phyloP scores from a whole-genome alignment of 2,329 filamentous ascomycete genomes.

The Venturiaceae sp. region DNA sequence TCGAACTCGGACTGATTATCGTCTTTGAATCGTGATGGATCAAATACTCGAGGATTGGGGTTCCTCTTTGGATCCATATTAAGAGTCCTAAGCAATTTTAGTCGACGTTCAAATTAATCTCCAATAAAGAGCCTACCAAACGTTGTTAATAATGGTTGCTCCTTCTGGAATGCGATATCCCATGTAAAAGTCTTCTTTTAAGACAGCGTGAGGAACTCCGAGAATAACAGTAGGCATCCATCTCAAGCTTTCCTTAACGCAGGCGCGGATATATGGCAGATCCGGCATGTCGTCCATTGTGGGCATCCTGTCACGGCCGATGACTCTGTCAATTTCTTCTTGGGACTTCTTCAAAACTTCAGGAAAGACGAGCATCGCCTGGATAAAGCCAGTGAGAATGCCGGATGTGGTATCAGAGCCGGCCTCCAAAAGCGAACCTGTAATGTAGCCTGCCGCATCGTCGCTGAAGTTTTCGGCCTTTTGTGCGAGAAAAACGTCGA shows the following conservation, averaged over 20 bases:
- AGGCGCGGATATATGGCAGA: conserved; percentile 18
- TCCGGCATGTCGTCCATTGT: conserved; percentile 15
- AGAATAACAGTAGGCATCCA: conserved; percentile 20
- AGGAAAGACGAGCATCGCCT: conserved; percentile 18
- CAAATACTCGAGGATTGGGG: conserved; percentile 26
- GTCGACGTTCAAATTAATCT: no score
- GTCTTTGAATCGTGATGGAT: conserved; percentile 21
- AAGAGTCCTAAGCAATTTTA: no score
- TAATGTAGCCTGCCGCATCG: conserved; percentile 17
- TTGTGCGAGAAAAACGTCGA: conserved; percentile 16
- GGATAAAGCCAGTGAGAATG: conserved; percentile 17
- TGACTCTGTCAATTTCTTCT: conserved; percentile 18
- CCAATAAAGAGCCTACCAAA: conserved; percentile 17
- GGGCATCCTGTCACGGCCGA: conserved; percentile 21
- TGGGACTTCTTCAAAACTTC: conserved; percentile 15
- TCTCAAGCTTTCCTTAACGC: conserved; percentile 19
- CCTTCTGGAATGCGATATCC: conserved; percentile 28
- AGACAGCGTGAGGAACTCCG: conserved; percentile 19
- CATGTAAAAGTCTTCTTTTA: conserved; percentile 18
- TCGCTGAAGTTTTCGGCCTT: conserved; percentile 19
- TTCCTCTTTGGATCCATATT: conserved; percentile 28
- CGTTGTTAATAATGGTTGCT: conserved; percentile 22
- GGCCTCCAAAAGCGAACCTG: conserved; percentile 18
- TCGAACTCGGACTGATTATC: conserved; percentile 20
- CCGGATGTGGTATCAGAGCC: conserved; percentile 20